Base-by-base conservation (phyloP, 2,329 filamentous ascomycete genomes). In the Ascosphaera pollenicola region DNA sequence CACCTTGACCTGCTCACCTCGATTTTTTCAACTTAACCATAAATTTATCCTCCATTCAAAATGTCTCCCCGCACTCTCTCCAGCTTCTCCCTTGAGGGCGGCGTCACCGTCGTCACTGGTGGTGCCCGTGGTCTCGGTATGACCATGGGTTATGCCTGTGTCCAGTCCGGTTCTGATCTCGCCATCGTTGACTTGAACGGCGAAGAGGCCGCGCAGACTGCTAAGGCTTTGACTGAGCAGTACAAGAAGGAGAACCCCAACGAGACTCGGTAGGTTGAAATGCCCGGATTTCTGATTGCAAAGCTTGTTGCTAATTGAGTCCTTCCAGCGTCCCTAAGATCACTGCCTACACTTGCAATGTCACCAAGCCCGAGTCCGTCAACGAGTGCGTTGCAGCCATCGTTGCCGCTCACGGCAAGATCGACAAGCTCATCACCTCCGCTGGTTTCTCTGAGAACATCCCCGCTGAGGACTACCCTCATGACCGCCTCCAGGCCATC, bases 381-480 rank as follows among this genome's bases (percentile, higher is more conserved):
- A 75, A 79, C 42, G 59, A 64, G 24, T 78, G 78, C 48, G 68
- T 94, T 47, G 63, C 66, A 30, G 77, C 83, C 43, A 69, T 87
- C 47, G 54, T 87, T 38, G 50, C 63, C 37, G 60, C 69, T 42
- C 85, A 93, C 55, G 76, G 77, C 58, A 78, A 79, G 57, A 83
- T 94, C 49, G 84, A 93, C 61, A 77, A 82, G 59, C 70, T 95
- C 18, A 85, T 95, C 50, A 94, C 87, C 18, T 91, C 83, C n/a
- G 87, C 87, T 38, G 87, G 87, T 36, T 93, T 95, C 63, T 89
- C 82, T 11, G 87, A 94, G 64, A 94, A 94, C 64, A 91, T 84
- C 53, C 78, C 91, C 51, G 87, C 87, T 36, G 78, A 85, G 51
- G 75, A 76, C 48, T 95, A 95, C 61, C 85, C 85, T 1, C 73